These are phyloP conservation scores for Cucurbita moschata DNA, from an alignment of 306 rosid genomes.

Conservation along the genomic window DNA sequence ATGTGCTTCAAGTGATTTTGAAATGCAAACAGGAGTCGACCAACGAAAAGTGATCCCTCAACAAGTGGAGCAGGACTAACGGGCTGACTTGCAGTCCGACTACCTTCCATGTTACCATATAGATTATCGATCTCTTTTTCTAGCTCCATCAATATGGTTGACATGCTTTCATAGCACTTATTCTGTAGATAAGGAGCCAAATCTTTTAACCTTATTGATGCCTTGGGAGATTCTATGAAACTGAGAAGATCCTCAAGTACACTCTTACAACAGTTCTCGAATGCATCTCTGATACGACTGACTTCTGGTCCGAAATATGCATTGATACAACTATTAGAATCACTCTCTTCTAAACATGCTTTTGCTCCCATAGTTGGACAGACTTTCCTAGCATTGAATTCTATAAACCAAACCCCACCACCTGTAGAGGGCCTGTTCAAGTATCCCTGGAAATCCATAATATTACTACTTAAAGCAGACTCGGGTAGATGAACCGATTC, in stretches of 20 bases:
- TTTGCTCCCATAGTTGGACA: constrained; percentile 35
- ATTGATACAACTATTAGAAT: constrained; percentile 50
- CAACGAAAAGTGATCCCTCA: constrained; percentile 80
- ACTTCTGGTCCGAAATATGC: constrained; percentile 81
- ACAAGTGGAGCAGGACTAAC: constrained; percentile 35
- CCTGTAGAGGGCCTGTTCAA: constrained; percentile 37
- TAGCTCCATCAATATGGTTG: constrained; percentile 45
- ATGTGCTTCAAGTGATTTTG: constrained; percentile 76
- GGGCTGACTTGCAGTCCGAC: constrained; percentile 19
- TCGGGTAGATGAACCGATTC: constrained; percentile 29
- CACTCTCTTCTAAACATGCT: constrained; percentile 48
- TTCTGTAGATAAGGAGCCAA: constrained; percentile 64
- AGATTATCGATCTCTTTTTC: constrained; percentile 48
- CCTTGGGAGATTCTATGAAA: constrained; percentile 92
- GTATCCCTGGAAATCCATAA: constrained; percentile 39
- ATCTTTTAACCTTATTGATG: constrained; percentile 60
- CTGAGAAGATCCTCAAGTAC: constrained; percentile 65
- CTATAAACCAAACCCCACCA: constrained; percentile 89
- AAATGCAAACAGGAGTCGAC: constrained; percentile 82
- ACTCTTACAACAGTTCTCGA: constrained; percentile 59
- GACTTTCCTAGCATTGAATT: constrained; percentile 43
- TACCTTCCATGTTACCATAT: constrained; percentile 32
- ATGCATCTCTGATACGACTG: constrained; percentile 63
- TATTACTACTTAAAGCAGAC: constrained; percentile 14
- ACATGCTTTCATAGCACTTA: constrained; percentile 59